Evolutionary conservation across 2,329 filamentous ascomycete genomes (phyloP).

Genomic region (Cercospora sp.): DNA sequence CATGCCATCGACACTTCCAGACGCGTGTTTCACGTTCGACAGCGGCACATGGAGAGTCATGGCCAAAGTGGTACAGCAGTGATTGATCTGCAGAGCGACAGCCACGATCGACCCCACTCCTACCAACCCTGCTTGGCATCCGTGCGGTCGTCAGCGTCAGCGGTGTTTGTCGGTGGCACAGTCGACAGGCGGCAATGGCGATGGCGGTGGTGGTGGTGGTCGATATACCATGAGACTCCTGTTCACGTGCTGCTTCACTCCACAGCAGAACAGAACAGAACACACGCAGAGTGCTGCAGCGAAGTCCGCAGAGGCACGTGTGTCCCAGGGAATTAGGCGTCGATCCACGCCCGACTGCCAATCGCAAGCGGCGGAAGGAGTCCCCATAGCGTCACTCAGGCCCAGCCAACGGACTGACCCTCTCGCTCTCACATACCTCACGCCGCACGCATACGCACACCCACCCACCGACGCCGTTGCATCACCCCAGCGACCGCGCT

Average conservation of each 20-base stretch:
- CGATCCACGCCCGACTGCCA: not conserved
- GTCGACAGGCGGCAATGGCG: not conserved
- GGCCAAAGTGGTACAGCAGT: not conserved
- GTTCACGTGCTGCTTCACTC: not conserved
- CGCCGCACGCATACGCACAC: not conserved
- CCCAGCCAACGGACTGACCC: not conserved
- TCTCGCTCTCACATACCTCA: constrained; percentile 4
- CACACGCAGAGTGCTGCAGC: not conserved
- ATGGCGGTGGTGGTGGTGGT: not conserved
- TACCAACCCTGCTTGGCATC: not conserved
- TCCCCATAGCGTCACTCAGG: constrained; percentile 3
- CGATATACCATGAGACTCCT: not conserved
- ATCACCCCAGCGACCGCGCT: not conserved
- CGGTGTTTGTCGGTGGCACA: not conserved
- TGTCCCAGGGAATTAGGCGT: not conserved
- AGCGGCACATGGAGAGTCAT: not conserved
- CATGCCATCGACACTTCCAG: not conserved
- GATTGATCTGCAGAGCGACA: not conserved
- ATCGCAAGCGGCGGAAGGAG: constrained; percentile 1
- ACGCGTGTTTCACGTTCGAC: not conserved
- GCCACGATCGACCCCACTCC: constrained; percentile 2
- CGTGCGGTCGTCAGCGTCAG: not conserved
- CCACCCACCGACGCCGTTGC: not conserved
- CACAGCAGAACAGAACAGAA: not conserved
- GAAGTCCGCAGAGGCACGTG: not conserved